Evolutionary conservation across 768 basidiomycete genomes (phyloP).

Genomic region (Psilocybe azurescens): DNA sequence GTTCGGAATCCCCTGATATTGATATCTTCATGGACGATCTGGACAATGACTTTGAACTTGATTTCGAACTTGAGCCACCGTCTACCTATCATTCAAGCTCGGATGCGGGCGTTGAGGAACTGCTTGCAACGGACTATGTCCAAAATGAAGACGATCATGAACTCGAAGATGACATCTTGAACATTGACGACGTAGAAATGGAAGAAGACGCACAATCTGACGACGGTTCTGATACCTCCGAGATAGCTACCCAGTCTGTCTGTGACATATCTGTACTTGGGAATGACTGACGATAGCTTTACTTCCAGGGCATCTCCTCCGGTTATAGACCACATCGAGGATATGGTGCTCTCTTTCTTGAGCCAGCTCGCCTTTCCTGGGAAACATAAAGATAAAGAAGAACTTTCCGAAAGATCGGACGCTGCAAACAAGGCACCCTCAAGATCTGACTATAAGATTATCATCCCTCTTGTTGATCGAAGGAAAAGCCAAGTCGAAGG

Average conservation of each 20-base stretch:
- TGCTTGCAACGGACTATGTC: neutral
- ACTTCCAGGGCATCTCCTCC: neutral
- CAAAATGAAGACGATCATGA: neutral
- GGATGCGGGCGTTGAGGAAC: neutral
- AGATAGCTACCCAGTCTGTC: neutral
- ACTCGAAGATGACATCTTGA: neutral
- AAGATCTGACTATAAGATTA: constrained; percentile 31
- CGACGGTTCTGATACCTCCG: neutral
- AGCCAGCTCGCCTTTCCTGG: constrained; percentile 36
- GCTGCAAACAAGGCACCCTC: constrained; percentile 2
- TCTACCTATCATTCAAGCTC: neutral
- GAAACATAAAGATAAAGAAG: constrained; percentile 10
- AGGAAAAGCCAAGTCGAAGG: constrained; percentile 31
- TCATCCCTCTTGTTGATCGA: constrained; percentile 41
- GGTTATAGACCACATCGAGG: constrained; percentile 35
- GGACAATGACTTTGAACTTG: constrained; percentile 8
- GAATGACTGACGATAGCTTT: neutral
- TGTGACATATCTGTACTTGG: neutral
- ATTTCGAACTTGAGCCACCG: neutral
- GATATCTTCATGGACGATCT: constrained; percentile 11
- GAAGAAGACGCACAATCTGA: neutral
- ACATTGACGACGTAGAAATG: neutral
- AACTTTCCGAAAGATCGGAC: constrained; percentile 8
- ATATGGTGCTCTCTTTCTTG: constrained; percentile 41
- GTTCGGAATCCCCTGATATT: neutral